phyloP scores from a whole-genome alignment of 108 stramenopile species.

The Nitzschia sp. region DNA sequence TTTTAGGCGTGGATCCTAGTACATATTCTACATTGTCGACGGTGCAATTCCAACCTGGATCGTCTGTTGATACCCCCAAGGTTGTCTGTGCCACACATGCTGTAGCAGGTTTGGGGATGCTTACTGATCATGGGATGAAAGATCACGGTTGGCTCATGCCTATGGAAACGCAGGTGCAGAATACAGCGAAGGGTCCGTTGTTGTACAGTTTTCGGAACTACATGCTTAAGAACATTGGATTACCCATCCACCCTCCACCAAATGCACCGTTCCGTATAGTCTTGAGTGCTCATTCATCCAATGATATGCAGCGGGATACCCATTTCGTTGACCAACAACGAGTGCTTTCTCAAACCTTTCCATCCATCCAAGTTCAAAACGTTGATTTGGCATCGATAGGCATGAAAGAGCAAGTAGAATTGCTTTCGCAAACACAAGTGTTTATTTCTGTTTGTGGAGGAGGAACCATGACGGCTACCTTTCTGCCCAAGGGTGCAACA shows the following conservation, averaged over 20 bases:
- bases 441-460: slow-evolving; percentile 44
- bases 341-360: slow-evolving; percentile 30
- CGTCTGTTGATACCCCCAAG: background rate
- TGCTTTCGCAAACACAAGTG: slow-evolving; percentile 31
- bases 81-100: slow-evolving; percentile 47
- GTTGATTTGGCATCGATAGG: slow-evolving; percentile 29
- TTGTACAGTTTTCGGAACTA: slow-evolving; percentile 46
- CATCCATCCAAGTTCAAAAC: slow-evolving; percentile 16
- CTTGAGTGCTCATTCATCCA: slow-evolving; percentile 44
- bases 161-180: slow-evolving; percentile 23
- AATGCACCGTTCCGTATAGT: slow-evolving; percentile 28
- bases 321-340: slow-evolving; percentile 36
- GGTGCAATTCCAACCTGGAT: background rate
- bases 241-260: slow-evolving; percentile 5
- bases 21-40: slow-evolving; percentile 31
- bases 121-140: slow-evolving; percentile 55
- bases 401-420: slow-evolving; percentile 37
- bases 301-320: slow-evolving; percentile 27
- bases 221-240: slow-evolving; percentile 41
- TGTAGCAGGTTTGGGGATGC: slow-evolving; percentile 52
- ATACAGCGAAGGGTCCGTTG: slow-evolving; percentile 38
- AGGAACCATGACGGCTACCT: slow-evolving; percentile 42
- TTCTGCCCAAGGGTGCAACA: slow-evolving; percentile 40
- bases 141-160: slow-evolving; percentile 42
- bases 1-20: slow-evolving; percentile 37